A percentile compares a stretch with the other conserved stretches of the same genome.
These are phyloP conservation scores for Trichosporon faecale DNA, from an alignment of 1,284 basidiomycete genomes.

Conservation along the genomic window DNA sequence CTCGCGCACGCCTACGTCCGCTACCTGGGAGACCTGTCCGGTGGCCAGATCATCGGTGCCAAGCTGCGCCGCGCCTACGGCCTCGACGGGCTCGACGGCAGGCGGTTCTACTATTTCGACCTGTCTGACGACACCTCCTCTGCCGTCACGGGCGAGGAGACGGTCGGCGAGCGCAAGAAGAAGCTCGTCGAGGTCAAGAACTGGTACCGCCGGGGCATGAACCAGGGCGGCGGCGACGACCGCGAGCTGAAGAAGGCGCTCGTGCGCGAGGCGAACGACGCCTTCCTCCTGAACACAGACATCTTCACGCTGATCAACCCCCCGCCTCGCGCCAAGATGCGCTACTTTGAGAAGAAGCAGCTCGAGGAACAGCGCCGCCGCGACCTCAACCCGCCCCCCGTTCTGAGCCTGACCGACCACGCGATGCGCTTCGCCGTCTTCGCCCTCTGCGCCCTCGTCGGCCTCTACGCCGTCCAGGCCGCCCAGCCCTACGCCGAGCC, in stretches of 20 bases:
- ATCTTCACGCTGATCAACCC: constrained; percentile 60
- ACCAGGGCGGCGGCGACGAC: constrained; percentile 59
- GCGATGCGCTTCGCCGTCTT: constrained; percentile 1
- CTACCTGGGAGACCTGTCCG: constrained; percentile 80
- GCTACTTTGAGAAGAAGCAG: constrained; percentile 29
- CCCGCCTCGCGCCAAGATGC: constrained; percentile 16
- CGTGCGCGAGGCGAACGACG: constrained; percentile 64
- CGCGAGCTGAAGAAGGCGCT: constrained; percentile 60
- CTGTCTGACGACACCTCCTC: constrained; percentile 49
- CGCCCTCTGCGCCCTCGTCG: constrained; percentile 7
- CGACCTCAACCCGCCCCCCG: constrained; percentile 11
- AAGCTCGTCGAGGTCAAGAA: constrained; percentile 67
- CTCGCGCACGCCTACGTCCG: constrained; percentile 77
- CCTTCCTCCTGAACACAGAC: constrained; percentile 66
- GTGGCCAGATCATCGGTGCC: constrained; percentile 70
- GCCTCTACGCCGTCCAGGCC: constrained; percentile 9
- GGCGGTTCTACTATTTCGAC: constrained; percentile 71
- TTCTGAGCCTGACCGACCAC: background rate
- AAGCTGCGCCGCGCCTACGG: constrained; percentile 65
- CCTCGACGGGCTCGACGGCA: constrained; percentile 58
- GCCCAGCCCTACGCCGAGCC: constrained; percentile 8
- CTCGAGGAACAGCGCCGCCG: constrained; percentile 17
- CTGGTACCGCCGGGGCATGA: constrained; percentile 72
- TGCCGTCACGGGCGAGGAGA: constrained; percentile 56
- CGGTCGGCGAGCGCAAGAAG: constrained; percentile 35